Evolutionary conservation across 106 monocot genomes (phyloP).

Genomic region (Dendrobium catenatum): DNA sequence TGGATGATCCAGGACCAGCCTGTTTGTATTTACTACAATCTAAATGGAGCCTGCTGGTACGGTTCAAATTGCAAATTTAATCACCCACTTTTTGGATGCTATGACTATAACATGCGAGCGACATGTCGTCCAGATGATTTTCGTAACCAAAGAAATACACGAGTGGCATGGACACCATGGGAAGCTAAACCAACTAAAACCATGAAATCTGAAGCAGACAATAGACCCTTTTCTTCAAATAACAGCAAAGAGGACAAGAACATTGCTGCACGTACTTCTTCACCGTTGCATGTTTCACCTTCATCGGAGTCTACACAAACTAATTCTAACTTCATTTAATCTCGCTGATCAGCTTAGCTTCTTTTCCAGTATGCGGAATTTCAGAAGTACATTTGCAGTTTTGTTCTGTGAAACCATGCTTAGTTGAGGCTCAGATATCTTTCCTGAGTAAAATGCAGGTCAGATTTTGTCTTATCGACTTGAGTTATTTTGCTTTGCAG

Average conservation of each 20-base stretch:
- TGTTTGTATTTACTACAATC: constrained; percentile 34
- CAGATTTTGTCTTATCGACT: too few relatives aligned
- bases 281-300: constrained; percentile 17
- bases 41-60: constrained; percentile 47
- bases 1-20: constrained; percentile 31
- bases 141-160: neutral
- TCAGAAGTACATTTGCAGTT: too few relatives aligned
- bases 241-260: too few relatives aligned
- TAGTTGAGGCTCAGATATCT: too few relatives aligned
- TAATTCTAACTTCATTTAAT: too few relatives aligned
- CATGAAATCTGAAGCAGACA: constrained; percentile 9
- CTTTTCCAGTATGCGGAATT: too few relatives aligned
- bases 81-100: constrained; percentile 40
- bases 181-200: constrained; percentile 1
- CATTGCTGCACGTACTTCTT: constrained; percentile 18
- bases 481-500: too few relatives aligned
- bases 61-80: constrained; percentile 62
- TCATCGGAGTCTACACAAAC: constrained; percentile 18
- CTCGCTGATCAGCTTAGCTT: too few relatives aligned
- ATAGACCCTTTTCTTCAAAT: neutral
- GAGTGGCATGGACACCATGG: constrained; percentile 13
- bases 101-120: constrained; percentile 26
- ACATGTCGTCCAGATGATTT: constrained; percentile 16
- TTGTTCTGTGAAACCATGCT: too few relatives aligned
- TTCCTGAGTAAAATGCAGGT: too few relatives aligned